phyloP scores from a whole-genome alignment of 495 filamentous ascomycete species.

The Xylaria longipes region DNA sequence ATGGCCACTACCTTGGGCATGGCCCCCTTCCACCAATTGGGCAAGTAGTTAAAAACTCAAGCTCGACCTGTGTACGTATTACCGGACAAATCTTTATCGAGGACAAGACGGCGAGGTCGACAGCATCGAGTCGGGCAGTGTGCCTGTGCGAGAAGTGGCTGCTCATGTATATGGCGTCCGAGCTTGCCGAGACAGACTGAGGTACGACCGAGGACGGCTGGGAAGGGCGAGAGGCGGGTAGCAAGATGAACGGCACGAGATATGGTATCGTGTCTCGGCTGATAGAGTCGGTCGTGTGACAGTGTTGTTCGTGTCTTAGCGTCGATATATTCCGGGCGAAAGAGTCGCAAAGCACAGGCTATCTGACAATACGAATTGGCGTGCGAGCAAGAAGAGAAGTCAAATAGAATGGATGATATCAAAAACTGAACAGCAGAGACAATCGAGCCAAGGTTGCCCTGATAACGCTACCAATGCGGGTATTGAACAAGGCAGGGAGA shows the following conservation, averaged over 20 bases:
- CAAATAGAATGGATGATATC: not conserved
- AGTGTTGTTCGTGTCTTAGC: not conserved
- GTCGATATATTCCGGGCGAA: not conserved
- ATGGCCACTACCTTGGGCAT: constrained; percentile 18
- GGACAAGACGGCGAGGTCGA: not conserved
- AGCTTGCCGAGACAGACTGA: not conserved
- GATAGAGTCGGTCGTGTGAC: not conserved
- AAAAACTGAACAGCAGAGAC: not conserved
- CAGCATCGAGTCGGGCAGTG: constrained; percentile 5
- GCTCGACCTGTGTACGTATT: not conserved
- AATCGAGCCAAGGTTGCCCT: not conserved
- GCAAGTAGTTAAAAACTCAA: not conserved
- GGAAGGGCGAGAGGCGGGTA: not conserved
- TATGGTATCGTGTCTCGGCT: constrained; percentile 9
- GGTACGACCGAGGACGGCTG: not conserved
- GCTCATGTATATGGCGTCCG: constrained; percentile 5
- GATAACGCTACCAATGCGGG: constrained; percentile 3
- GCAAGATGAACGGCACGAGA: not conserved
- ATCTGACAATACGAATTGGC: not conserved
- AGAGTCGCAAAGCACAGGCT: not conserved
- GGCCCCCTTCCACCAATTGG: constrained; percentile 14
- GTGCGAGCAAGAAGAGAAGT: not conserved
- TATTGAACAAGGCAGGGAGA: not conserved
- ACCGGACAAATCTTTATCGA: not conserved
- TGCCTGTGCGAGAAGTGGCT: not conserved